A percentile compares a stretch with the other conserved stretches of the same genome.
Conservation (phyloP, 345 rosid genomes). For the Gossypium bickii region DNA sequence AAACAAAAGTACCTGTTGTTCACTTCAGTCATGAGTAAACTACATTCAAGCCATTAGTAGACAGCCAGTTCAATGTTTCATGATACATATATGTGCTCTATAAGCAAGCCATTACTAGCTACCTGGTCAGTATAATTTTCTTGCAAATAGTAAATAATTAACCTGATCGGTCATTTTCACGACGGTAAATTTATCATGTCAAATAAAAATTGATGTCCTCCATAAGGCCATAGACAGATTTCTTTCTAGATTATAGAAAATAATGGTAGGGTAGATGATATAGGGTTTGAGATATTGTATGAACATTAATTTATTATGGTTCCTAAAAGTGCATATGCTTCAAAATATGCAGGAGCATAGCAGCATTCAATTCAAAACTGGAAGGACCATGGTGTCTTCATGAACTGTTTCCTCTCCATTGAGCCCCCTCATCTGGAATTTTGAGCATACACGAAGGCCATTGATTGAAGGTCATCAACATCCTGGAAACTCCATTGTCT, state of each 20-base stretch:
- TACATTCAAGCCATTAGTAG: background rate
- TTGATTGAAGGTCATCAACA: slow-evolving; percentile 55
- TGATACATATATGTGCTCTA: background rate
- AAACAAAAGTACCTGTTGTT: background rate
- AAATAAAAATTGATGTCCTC: too few relatives aligned
- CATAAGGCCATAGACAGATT: too few relatives aligned
- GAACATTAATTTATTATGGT: slow-evolving; percentile 30
- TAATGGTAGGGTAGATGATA: slow-evolving; percentile 5
- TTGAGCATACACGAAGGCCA: slow-evolving; percentile 47
- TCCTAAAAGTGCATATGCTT: slow-evolving; percentile 33
- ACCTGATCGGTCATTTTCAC: too few relatives aligned
- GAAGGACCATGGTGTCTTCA: slow-evolving; percentile 27
- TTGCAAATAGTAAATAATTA: too few relatives aligned
- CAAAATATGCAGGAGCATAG: slow-evolving; percentile 22
- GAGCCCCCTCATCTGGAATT: slow-evolving; percentile 29
- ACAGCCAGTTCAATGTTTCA: background rate
- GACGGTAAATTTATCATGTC: too few relatives aligned
- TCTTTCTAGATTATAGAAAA: background rate
- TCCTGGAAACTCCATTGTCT: slow-evolving; percentile 58
- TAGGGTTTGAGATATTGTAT: slow-evolving; percentile 28
- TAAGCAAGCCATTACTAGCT: too few relatives aligned
- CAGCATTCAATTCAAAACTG: slow-evolving; percentile 30
- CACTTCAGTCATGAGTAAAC: background rate
- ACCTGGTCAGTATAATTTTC: too few relatives aligned
- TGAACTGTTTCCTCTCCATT: slow-evolving; percentile 16